Percentiles rank a stretch among this genome's conserved stretches.
Conservation (phyloP, 1,284 basidiomycete genomes). For the Rhodotorula sp. region DNA sequence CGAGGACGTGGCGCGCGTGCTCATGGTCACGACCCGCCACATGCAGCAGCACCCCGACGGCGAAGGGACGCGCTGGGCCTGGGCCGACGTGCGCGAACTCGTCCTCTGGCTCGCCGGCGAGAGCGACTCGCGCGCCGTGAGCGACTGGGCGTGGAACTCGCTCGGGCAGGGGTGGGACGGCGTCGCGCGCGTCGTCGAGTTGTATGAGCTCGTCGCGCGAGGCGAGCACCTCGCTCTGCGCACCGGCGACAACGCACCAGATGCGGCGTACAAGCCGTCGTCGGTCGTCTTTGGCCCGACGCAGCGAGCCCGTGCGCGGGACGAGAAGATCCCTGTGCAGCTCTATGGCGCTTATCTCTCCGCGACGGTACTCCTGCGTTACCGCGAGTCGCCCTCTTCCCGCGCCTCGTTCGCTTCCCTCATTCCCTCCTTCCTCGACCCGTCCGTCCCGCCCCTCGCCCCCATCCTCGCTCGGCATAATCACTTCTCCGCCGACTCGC, state of each 20-base stretch:
- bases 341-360: slow-evolving; percentile 25
- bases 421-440: slow-evolving; percentile 19
- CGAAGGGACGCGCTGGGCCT: neutral
- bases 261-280: neutral
- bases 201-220: slow-evolving; percentile 20
- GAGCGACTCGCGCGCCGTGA: slow-evolving; percentile 1
- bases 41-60: neutral
- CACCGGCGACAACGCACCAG: neutral
- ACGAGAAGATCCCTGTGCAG: neutral
- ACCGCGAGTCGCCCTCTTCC: neutral
- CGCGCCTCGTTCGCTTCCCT: slow-evolving; percentile 5
- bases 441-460: slow-evolving; percentile 6
- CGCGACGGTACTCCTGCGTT: slow-evolving; percentile 7
- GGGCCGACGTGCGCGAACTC: slow-evolving; percentile 20
- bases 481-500: no score
- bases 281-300: neutral
- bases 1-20: slow-evolving; percentile 16
- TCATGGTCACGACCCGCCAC: neutral
- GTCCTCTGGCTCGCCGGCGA: slow-evolving; percentile 28
- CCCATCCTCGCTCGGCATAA: neutral
- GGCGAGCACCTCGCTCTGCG: slow-evolving; percentile 22
- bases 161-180: slow-evolving; percentile 11
- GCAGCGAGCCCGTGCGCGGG: neutral
- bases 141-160: slow-evolving; percentile 29
- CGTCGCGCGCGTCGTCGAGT: slow-evolving; percentile 24